Base-by-base conservation (phyloP, 805 yeast genomes). In the Yamadazyma phyllophila region DNA sequence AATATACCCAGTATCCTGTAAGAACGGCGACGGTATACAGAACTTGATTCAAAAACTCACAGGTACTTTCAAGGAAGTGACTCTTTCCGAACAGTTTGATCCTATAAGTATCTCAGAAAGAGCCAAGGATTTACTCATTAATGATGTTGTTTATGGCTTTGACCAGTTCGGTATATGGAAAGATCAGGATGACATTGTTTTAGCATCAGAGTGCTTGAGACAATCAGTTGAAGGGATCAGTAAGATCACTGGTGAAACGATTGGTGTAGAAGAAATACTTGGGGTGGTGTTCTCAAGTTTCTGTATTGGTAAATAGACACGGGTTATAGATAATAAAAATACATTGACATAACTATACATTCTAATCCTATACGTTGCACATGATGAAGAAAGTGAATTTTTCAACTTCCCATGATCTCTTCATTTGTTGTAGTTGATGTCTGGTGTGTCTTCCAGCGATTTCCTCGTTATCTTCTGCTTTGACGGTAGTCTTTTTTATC, bases 251-350 rank as follows among this genome's bases (percentile, higher is more conserved):
- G 99, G 98, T 1, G 86, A 87, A 33, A 78, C 88, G 0, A 81
- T 92, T 11, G 96, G 96, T 0, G 76, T 91, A 0, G 97, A 94
- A 55, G 98, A 94, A 58, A 82, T 94, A 0, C 69, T 94, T 4
- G 97, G 94, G 0, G 92, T 88, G 1, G 94, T 94, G 0, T 94
- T 94, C 59, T 83, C 96, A 2, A 85, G 82, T 50, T 94, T 94
- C 61, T 94, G 99, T 63, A 89, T 94, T 16, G 99, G 99, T 0
- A 92, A 92, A 63, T 92, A 67, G 53, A 30, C 8, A 20, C 3
- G 24, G 24, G 11, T 29, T 29, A 29, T 29, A 29, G 31, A 29
- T 29, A 29, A 29, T 10, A 11, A 26, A 27, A 24, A 27, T 26
- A 37, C 32, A 37, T 20, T 36, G 17, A 36, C 29, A 37, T 10